Base-by-base conservation (phyloP, 768 basidiomycete genomes). In the Serendipita sp. region DNA sequence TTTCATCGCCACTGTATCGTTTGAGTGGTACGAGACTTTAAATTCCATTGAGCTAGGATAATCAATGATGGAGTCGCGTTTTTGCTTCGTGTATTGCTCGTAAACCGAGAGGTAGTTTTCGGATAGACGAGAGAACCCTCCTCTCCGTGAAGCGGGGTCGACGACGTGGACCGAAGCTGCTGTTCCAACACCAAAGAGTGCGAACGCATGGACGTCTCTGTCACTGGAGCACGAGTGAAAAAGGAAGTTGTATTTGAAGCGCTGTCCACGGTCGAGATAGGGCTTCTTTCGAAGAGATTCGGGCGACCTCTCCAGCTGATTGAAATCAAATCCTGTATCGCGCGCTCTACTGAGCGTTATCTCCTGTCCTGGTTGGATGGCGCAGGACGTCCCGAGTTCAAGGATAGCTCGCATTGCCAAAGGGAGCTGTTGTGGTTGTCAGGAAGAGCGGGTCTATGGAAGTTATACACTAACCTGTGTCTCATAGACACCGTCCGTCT, bases 401-500 rank as follows among this genome's bases (percentile, higher is more conserved):
- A 98, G 75, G 29, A 98, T 71, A 3, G 85, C 90, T 37, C 95
- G 87, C 64, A 88, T 79, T 53, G 85, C 75, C 16, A 95, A 80
- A 5, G 96, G 91, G 15, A 97, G 79, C 91, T 93, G 65, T 27
- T 45, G 29, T 13, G 53, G 11, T 60, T 36, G 43, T 64, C 64
- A 18, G 50, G 45, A 58, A 23, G 27, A 43, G 8, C 8, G 8
- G 8, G n/a, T 18, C 16, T 50, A 16, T n/a, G 29, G 18, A 8
- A 8, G 16, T 31, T 29, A 16, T 58, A 58, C 2, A 68, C 77
- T 46, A 67, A 92, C 91, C 80, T 98, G 93, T 18, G 86, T 79
- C 74, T 99, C 96, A 69, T 86, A 99, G 2, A 96, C 88, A 0
- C 91, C 92, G 69, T 97, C 92, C 6, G 97, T 91, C 70, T 89